phyloP scores from a whole-genome alignment of 352 stramenopile species.

The Phytophthora boehmeriae region DNA sequence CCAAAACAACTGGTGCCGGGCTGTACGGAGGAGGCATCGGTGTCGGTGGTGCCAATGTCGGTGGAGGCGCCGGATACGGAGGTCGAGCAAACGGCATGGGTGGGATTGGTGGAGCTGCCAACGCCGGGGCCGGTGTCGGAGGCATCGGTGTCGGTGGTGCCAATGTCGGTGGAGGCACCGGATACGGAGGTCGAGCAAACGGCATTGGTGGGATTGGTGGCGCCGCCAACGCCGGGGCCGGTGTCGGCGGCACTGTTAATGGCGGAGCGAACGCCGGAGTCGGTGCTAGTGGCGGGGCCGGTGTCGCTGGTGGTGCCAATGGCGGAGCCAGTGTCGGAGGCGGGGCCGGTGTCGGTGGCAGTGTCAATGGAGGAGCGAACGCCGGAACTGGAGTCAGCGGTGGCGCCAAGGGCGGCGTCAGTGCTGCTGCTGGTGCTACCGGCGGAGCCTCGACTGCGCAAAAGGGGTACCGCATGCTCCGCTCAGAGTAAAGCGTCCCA shows the following conservation, averaged over 20 bases:
- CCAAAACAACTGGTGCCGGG: neutral
- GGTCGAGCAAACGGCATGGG: neutral
- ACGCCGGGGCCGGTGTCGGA: neutral
- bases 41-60: neutral
- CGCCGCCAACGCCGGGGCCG: neutral
- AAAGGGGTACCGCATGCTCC: conserved; percentile 3
- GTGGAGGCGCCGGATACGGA: neutral
- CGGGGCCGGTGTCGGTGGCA: neutral
- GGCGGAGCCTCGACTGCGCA: neutral
- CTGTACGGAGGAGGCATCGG: neutral
- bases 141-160: neutral
- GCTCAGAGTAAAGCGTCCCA: neutral
- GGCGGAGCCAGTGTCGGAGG: neutral
- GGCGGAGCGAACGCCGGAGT: no score
- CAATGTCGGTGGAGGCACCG: neutral
- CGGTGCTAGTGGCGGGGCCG: no score
- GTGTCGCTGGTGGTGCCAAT: no score
- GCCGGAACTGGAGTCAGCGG: no score
- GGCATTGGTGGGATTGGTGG: neutral
- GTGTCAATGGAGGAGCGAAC: no score
- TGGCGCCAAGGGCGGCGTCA: neutral
- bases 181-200: no score
- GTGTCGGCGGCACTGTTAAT: neutral
- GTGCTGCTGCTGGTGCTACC: neutral
- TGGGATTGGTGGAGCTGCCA: neutral